Conservation (phyloP, 176 grass and related monocot species). For the Tillandsia fasciculata region DNA sequence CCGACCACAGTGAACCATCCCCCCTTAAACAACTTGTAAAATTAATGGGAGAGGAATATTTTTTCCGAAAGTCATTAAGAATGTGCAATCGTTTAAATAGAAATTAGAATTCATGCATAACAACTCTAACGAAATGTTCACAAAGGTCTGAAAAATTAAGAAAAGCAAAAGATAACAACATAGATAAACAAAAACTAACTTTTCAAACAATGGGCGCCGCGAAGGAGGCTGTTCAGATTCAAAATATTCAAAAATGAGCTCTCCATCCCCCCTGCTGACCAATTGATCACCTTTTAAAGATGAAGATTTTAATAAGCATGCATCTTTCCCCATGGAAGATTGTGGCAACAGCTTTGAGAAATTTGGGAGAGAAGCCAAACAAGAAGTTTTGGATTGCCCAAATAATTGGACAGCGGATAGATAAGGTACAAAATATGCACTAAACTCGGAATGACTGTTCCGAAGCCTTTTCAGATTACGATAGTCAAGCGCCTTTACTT, state of each 20-base stretch:
- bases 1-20: too few relatives aligned
- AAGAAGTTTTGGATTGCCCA: slow-evolving; percentile 22
- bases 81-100: neutral
- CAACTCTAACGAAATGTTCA: neutral
- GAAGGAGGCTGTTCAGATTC: slow-evolving; percentile 73
- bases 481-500: slow-evolving; percentile 56
- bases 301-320: slow-evolving; percentile 2
- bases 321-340: slow-evolving; percentile 21
- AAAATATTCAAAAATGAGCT: slow-evolving; percentile 81
- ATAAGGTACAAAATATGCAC: slow-evolving; percentile 67
- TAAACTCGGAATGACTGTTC: slow-evolving; percentile 24
- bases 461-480: slow-evolving; percentile 23
- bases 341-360: slow-evolving; percentile 42
- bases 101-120: neutral
- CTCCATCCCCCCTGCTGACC: slow-evolving; percentile 8
- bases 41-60: too few relatives aligned
- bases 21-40: too few relatives aligned
- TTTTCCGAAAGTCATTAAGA: neutral
- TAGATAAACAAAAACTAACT: slow-evolving; percentile 32
- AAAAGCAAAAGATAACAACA: neutral
- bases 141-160: neutral
- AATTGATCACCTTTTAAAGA: slow-evolving; percentile 19
- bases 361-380: slow-evolving; percentile 27
- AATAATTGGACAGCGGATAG: slow-evolving; percentile 75
- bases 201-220: slow-evolving; percentile 51